phyloP scores from a whole-genome alignment of 2,329 filamentous ascomycete genomes.

The Metarhizium anisopliae region DNA sequence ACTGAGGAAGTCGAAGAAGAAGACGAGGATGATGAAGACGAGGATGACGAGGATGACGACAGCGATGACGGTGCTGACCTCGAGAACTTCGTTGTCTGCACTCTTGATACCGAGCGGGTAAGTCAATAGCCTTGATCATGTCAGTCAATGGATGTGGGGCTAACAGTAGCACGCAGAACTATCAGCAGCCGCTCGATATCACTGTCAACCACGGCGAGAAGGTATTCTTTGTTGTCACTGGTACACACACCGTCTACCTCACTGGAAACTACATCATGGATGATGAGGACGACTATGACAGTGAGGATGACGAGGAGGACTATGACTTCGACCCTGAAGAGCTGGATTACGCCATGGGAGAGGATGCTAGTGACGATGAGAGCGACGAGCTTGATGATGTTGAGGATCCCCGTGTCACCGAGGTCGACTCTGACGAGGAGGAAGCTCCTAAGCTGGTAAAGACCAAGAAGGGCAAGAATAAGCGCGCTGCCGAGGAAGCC shows the following conservation, averaged over 20 bases:
- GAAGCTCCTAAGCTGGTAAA: constrained; percentile 55
- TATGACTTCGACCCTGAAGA: constrained; percentile 79
- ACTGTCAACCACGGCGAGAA: constrained; percentile 81
- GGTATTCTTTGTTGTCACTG: constrained; percentile 85
- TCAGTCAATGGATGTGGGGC: background rate
- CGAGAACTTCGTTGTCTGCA: constrained; percentile 92
- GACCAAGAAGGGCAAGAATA: constrained; percentile 74
- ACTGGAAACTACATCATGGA: constrained; percentile 94
- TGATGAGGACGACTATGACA: constrained; percentile 51
- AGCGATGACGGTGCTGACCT: constrained; percentile 57
- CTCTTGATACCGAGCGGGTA: constrained; percentile 87
- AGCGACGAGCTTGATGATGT: constrained; percentile 72
- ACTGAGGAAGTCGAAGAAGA: constrained; percentile 47
- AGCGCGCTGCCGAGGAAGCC: constrained; percentile 73
- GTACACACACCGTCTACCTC: constrained; percentile 83
- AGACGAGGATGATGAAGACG: constrained; percentile 49
- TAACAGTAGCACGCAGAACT: constrained; percentile 53
- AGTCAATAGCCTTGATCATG: constrained; percentile 15
- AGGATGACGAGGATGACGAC: constrained; percentile 50
- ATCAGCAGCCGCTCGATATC: constrained; percentile 92
- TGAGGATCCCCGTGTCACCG: constrained; percentile 71
- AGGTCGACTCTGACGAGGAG: constrained; percentile 74
- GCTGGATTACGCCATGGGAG: constrained; percentile 62
- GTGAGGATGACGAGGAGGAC: constrained; percentile 54
- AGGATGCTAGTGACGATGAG: constrained; percentile 64